phyloP scores from a whole-genome alignment of 768 basidiomycete species.

The Xanthoconium purpureum region DNA sequence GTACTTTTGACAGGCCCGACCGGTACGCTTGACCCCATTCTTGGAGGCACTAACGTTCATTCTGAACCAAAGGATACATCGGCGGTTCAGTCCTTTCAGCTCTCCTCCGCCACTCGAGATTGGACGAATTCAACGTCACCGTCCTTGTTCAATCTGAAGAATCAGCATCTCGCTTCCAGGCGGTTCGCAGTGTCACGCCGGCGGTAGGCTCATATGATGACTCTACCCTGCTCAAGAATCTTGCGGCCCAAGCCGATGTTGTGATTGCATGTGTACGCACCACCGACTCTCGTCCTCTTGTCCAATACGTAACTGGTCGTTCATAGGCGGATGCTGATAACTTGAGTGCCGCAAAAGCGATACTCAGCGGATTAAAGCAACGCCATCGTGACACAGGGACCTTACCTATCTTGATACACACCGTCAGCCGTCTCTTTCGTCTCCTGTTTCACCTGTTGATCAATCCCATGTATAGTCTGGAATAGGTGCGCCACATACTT shows the following conservation, averaged over 20 bases:
- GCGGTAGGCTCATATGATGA: constrained; percentile 44
- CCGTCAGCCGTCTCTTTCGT: constrained; percentile 36
- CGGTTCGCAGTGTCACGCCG: constrained; percentile 13
- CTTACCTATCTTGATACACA: constrained; percentile 54
- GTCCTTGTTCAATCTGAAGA: constrained; percentile 43
- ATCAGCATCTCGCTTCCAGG: constrained; percentile 29
- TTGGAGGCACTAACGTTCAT: neutral
- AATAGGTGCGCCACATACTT: constrained; percentile 32
- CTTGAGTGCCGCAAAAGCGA: constrained; percentile 39
- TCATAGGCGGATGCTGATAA: constrained; percentile 44
- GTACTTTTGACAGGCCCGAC: constrained; percentile 19
- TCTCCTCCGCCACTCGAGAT: constrained; percentile 43
- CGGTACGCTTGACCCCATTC: constrained; percentile 10
- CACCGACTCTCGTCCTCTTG: neutral
- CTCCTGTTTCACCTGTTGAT: constrained; percentile 10
- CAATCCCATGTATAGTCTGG: constrained; percentile 39
- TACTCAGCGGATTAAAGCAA: constrained; percentile 49
- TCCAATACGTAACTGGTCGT: neutral
- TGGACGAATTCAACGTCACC: constrained; percentile 42
- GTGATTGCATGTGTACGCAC: constrained; percentile 38
- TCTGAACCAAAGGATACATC: constrained; percentile 46
- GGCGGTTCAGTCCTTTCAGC: constrained; percentile 51
- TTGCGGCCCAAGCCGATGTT: constrained; percentile 42
- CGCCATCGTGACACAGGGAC: constrained; percentile 38
- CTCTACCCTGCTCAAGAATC: constrained; percentile 35